These are phyloP conservation scores for Vinca major DNA, from an alignment of 305 asterid species.

Conservation along the genomic window DNA sequence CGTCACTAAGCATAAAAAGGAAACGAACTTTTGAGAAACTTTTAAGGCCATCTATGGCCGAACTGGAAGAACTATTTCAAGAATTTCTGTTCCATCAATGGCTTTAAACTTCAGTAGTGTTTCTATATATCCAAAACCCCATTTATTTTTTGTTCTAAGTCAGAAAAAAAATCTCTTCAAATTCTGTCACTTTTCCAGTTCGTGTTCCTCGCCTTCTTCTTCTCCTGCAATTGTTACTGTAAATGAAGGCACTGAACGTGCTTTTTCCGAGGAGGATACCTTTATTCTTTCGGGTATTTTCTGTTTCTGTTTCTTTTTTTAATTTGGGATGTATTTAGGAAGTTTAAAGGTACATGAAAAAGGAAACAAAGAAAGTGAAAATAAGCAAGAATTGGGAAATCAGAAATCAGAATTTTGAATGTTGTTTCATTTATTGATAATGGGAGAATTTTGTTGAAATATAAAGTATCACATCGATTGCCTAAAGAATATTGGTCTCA, in stretches of 20 bases:
- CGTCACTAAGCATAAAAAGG: conserved; percentile 32
- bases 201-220: conserved; percentile 11
- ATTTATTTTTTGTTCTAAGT: conserved; percentile 24
- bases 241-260: conserved; percentile 61
- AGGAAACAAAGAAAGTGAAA: not conserved
- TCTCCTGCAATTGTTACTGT: conserved; percentile 40
- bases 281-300: conserved; percentile 38
- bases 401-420: not conserved
- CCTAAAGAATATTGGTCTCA: too few relatives aligned
- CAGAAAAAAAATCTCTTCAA: conserved; percentile 28
- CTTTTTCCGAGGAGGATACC: conserved; percentile 43
- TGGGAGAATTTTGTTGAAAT: not conserved
- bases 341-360: not conserved
- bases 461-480: too few relatives aligned
- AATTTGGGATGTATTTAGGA: too few relatives aligned
- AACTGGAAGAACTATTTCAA: not conserved
- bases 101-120: conserved; percentile 51
- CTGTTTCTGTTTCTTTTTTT: not conserved
- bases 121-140: conserved; percentile 31
- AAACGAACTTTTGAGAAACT: conserved; percentile 11
- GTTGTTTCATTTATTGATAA: not conserved
- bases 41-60: conserved; percentile 12
- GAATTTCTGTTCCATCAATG: conserved; percentile 31
- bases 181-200: conserved; percentile 14
- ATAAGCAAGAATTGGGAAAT: not conserved